Percentiles rank a stretch among this genome's conserved stretches.
These are phyloP conservation scores for Melaleuca alternifolia DNA, from an alignment of 345 rosid species.

Conservation along the genomic window DNA sequence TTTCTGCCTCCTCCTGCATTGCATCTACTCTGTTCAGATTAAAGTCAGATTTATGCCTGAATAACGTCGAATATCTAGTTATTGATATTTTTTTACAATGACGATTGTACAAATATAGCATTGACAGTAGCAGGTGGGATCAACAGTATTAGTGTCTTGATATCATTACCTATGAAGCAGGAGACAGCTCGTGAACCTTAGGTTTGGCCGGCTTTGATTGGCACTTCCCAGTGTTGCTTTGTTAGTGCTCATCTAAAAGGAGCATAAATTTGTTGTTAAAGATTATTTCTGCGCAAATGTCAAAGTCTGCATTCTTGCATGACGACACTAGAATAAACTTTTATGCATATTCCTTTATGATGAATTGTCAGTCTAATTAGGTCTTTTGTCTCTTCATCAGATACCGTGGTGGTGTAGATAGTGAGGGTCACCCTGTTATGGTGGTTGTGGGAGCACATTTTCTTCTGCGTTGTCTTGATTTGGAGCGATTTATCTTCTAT, in stretches of 20 bases:
- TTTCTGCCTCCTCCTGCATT: background rate
- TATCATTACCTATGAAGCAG: background rate
- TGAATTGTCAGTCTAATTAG: background rate
- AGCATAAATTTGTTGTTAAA: background rate
- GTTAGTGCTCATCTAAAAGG: background rate
- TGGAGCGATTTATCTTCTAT: slow-evolving; percentile 78
- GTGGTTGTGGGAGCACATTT: slow-evolving; percentile 98
- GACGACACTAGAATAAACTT: background rate
- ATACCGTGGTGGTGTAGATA: slow-evolving; percentile 95
- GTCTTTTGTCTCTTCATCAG: slow-evolving; percentile 29
- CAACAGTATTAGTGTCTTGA: background rate
- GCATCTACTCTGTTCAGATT: background rate
- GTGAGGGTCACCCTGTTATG: slow-evolving; percentile 92
- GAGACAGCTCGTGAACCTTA: background rate
- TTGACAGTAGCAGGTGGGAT: background rate
- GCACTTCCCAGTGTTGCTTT: background rate
- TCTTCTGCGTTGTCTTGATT: slow-evolving; percentile 86
- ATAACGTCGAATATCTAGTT: background rate
- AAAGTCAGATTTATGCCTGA: background rate
- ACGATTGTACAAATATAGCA: background rate
- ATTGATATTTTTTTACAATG: background rate
- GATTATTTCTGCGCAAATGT: background rate
- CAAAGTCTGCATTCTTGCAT: background rate
- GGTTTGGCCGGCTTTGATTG: background rate
- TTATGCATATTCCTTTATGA: background rate